Base-by-base conservation (phyloP, 768 basidiomycete genomes). In the Lactarius sp. region DNA sequence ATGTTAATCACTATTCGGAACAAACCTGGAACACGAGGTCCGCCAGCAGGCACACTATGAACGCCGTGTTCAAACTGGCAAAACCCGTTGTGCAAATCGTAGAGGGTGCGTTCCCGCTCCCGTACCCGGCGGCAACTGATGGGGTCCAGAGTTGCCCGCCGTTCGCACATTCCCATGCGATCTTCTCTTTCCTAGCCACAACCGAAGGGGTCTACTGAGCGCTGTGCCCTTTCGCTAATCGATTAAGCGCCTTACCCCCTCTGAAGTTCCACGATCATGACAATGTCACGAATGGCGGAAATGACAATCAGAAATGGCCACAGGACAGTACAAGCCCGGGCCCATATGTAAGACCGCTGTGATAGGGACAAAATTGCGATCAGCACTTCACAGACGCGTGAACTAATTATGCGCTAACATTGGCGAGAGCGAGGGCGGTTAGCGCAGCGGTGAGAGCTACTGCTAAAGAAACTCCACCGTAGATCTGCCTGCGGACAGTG, bases 271-370 rank as follows among this genome's bases (percentile, higher is more conserved):
- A 87, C 83, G 72, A 88, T 85, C 84, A 89, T 89, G 64, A 87
- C 70, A 71, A 86, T 85, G 47, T 83, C 85, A 62, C 87, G 82
- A 61, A 89, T 71, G 33, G 81, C 82, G 70, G 77, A 79, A 63
- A 85, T 80, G 73, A 87, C 77, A 70, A 90, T 84, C 61, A 87
- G 62, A 73, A 88, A 85, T 2, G 86, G 86, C 88, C 87, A 90
- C 41, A 86, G 67, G 76, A 86, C 84, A 69, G 82, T 82, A 74
- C 78, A 78, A 3, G 81, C 85, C 66, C 85, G 79, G 59, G 80
- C 80, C 83, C 85, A 89, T 68, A 82, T 80, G 75, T 85, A 86
- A 61, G 88, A 88, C 76, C 83, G 79, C 87, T 88, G 73, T 55
- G 56, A 63, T 59, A 62, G 51, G 52, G 44, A 68, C 47, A 53